These are phyloP conservation scores for Phytophthora nicotianae DNA, from an alignment of 352 stramenopile species.

Conservation along the genomic window DNA sequence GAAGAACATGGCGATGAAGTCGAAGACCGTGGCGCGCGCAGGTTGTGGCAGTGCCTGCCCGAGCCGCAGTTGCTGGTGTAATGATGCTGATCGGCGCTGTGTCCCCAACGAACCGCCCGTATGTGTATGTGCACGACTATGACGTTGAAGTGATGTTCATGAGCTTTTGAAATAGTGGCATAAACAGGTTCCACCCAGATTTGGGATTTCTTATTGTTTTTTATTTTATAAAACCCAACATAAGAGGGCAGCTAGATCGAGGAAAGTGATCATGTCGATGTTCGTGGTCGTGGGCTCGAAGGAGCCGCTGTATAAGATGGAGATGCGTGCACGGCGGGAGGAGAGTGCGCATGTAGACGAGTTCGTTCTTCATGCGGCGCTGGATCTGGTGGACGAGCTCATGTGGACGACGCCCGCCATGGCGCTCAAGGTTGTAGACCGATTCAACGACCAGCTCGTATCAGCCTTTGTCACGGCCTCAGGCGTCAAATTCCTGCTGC, in stretches of 20 bases:
- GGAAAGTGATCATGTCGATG: conserved; percentile 59
- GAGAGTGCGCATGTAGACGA: conserved; percentile 95
- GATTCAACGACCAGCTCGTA: conserved; percentile 98
- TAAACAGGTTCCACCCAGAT: no score
- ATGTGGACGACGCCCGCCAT: conserved; percentile 94
- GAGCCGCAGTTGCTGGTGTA: conserved; percentile 50
- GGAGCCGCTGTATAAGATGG: conserved; percentile 88
- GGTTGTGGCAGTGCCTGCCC: conserved; percentile 48
- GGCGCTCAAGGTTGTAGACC: conserved; percentile 92
- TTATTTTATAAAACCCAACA: neutral
- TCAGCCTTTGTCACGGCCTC: conserved; percentile 96
- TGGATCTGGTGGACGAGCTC: conserved; percentile 96
- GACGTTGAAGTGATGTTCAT: no score
- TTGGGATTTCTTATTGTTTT: no score
- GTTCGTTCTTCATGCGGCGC: conserved; percentile 97
- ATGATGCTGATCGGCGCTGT: no score
- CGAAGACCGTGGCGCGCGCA: conserved; percentile 56
- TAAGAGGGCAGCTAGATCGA: neutral
- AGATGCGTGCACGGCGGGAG: conserved; percentile 81
- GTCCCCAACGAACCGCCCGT: no score
- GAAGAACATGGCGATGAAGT: conserved; percentile 60
- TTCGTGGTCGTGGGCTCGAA: conserved; percentile 88
- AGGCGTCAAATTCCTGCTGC: conserved; percentile 95
- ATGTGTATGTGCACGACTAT: no score
- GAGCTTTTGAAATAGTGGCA: no score